Base-by-base conservation (phyloP, 1,139 yeast genomes). In the Hansenula anomala region DNA sequence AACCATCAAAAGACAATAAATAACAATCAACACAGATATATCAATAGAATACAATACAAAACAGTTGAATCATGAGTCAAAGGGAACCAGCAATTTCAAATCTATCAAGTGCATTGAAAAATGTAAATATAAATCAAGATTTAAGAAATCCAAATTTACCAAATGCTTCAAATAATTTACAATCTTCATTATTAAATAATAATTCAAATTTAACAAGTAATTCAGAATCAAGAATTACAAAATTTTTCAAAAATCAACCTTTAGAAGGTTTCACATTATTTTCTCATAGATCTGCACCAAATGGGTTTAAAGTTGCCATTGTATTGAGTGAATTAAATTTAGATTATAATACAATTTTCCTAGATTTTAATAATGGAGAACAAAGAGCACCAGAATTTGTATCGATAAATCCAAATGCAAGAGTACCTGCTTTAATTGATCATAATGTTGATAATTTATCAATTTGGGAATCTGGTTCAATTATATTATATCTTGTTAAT, bases 381-480 rank as follows among this genome's bases (percentile, higher is more conserved):
- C 96, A 89, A 60, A 68, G 96, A 47, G 88, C 95, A 2, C 96
- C 97, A 0, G 95, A 89, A 59, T 90, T 88, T 59, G 90, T 89
- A 19, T 75, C 89, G 24, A 81, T 90, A 51, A 89, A 89, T 61
- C 97, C 97, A 27, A 90, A 89, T 60, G 96, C 96, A 1, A 70
- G 97, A 45, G 95, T 90, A 8, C 97, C 97, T 4, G 95, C 96
- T 2, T 72, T 90, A 42, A 86, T 90, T 42, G 97, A 90, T 61
- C 97, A 89, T 60, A 76, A 74, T 47, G 78, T 78, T 56, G 88
- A 79, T 42, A 85, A 87, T 56, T 73, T 86, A 29, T 75, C 95
- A 4, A 75, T 90, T 31, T 90, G 97, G 97, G 97, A 90, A 63
- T 81, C 92, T 0, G 97, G 97, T 2, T 92, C 97, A 19, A 87